Conservation (phyloP, 2,329 filamentous ascomycete species). For the Leptosphaerulina australis region DNA sequence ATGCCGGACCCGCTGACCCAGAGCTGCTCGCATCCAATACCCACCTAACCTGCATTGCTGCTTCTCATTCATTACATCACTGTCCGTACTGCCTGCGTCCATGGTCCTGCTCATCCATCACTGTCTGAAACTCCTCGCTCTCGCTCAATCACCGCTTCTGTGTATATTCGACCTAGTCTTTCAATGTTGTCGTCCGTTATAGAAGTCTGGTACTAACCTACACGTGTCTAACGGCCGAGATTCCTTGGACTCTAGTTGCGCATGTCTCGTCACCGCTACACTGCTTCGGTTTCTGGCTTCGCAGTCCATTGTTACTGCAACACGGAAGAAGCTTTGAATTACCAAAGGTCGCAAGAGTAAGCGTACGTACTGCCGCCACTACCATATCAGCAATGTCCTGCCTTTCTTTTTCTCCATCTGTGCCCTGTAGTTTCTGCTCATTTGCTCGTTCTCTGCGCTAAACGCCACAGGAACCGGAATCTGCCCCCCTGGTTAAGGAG, state of each 20-base stretch:
- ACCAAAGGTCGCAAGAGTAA: slow-evolving; percentile 34
- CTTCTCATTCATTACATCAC: slow-evolving; percentile 2
- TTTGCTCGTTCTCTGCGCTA: slow-evolving; percentile 45
- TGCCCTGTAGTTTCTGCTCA: slow-evolving; percentile 39
- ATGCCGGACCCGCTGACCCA: slow-evolving; percentile 16
- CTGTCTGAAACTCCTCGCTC: neutral
- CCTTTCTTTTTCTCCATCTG: slow-evolving; percentile 37
- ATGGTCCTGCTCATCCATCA: neutral
- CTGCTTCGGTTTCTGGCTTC: slow-evolving; percentile 17
- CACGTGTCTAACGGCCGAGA: slow-evolving; percentile 20
- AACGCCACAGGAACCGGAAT: slow-evolving; percentile 36
- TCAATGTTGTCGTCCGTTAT: slow-evolving; percentile 27
- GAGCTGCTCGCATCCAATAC: neutral
- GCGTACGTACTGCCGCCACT: slow-evolving; percentile 39
- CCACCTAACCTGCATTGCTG: neutral
- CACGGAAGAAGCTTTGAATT: slow-evolving; percentile 34
- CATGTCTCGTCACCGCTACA: slow-evolving; percentile 21
- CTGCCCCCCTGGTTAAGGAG: slow-evolving; percentile 40
- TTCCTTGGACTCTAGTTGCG: slow-evolving; percentile 15
- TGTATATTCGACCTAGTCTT: slow-evolving; percentile 1
- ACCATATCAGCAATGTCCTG: slow-evolving; percentile 33
- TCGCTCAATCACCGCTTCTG: neutral
- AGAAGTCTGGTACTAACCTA: slow-evolving; percentile 18
- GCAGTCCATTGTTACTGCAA: slow-evolving; percentile 17
- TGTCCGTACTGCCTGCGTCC: neutral